A percentile compares a stretch with the other conserved stretches of the same genome.
phyloP scores from a whole-genome alignment of 2,329 filamentous ascomycete species.

The Epichloe coenophiala region DNA sequence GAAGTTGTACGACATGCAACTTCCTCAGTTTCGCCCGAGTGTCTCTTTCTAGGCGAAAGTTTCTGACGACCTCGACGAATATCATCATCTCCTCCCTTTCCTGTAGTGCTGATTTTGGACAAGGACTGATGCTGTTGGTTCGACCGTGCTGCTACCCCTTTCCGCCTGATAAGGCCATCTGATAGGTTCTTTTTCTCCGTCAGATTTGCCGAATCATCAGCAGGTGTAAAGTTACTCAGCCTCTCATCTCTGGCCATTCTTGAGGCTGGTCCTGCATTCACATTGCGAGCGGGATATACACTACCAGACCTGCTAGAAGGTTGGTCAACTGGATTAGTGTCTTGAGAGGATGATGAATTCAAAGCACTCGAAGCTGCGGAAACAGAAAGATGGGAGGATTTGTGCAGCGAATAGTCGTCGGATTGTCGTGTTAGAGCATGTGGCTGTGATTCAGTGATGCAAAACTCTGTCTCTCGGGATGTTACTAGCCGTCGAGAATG shows the following conservation, averaged over 20 bases:
- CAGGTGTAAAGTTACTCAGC: conserved; percentile 6
- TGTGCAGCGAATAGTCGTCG: conserved; percentile 24
- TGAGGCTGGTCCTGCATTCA: conserved; percentile 1
- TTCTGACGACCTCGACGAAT: conserved; percentile 11
- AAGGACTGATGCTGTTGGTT: not conserved
- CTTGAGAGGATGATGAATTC: conserved; percentile 19
- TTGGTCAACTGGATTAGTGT: conserved; percentile 10
- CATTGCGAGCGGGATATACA: conserved; percentile 2
- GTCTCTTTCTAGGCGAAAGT: conserved; percentile 7
- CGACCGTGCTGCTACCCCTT: conserved; percentile 8
- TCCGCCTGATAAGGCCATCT: conserved; percentile 6
- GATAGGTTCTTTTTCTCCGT: conserved; percentile 9
- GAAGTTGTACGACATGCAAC: conserved; percentile 10
- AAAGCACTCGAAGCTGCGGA: conserved; percentile 44
- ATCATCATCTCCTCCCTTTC: conserved; percentile 1
- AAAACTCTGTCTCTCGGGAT: conserved; percentile 20
- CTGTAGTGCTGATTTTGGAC: not conserved
- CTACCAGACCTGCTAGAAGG: conserved; percentile 9
- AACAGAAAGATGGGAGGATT: conserved; percentile 35
- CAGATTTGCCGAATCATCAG: conserved; percentile 12
- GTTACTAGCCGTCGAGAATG: conserved; percentile 37
- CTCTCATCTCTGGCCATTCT: not conserved
- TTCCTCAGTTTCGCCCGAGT: conserved; percentile 11
- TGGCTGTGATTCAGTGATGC: conserved; percentile 14
- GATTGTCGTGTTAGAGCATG: conserved; percentile 21